phyloP scores from a whole-genome alignment of 169 alveolate species.

The Eimeria necatrix region DNA sequence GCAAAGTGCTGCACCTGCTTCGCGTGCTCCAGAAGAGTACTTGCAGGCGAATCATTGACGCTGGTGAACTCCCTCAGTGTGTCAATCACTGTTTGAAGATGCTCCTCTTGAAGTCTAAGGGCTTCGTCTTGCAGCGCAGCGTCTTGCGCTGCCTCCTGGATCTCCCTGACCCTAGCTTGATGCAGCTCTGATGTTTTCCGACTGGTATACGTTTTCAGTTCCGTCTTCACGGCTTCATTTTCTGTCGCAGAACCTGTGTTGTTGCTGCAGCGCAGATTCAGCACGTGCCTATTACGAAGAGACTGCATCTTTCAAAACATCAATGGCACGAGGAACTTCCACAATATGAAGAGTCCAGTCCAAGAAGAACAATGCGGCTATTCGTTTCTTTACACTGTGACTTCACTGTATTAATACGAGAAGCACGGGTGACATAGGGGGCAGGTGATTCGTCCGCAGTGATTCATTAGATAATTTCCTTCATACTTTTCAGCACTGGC shows the following conservation, averaged over 20 bases:
- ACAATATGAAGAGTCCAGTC: too few species aligned
- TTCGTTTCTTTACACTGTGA: too few species aligned
- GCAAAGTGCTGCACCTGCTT: not conserved
- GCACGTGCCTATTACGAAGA: not conserved
- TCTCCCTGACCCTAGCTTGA: conserved; percentile 37
- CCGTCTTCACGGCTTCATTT: not conserved
- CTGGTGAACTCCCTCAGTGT: conserved; percentile 27
- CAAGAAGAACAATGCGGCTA: too few species aligned
- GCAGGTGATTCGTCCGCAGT: too few species aligned
- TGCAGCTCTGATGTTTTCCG: conserved; percentile 56
- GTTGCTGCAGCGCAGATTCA: conserved; percentile 30
- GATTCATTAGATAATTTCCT: not conserved
- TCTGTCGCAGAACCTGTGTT: not conserved
- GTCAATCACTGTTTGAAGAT: conserved; percentile 41
- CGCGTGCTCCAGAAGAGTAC: conserved; percentile 31
- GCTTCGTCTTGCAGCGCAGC: conserved; percentile 71
- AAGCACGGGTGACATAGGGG: too few species aligned
- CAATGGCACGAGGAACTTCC: too few species aligned
- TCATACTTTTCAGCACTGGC: conserved; percentile 31
- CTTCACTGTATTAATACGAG: too few species aligned
- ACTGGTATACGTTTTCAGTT: not conserved
- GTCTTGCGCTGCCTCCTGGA: conserved; percentile 74
- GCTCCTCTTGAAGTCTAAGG: conserved; percentile 37
- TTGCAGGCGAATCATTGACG: conserved; percentile 65
- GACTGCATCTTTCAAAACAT: too few species aligned